These are phyloP conservation scores for Wickerhamiella domercqiae DNA, from an alignment of 805 yeast species.

Conservation along the genomic window DNA sequence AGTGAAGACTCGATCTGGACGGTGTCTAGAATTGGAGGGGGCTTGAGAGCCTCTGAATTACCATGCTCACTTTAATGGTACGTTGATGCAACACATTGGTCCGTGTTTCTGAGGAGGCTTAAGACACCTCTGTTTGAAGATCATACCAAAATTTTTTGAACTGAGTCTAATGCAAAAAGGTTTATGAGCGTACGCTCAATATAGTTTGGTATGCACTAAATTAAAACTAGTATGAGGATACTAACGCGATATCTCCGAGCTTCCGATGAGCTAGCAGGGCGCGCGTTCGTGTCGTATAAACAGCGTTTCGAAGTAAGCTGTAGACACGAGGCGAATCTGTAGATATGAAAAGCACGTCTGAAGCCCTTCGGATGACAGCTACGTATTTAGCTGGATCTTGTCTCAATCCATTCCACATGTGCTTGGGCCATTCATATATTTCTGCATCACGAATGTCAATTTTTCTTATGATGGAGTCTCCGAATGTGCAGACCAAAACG, in stretches of 20 bases:
- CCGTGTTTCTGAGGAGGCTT: conserved; percentile 28
- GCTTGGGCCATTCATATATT: conserved; percentile 14
- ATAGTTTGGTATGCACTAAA: not conserved
- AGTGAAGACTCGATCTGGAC: too few species aligned
- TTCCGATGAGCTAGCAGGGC: too few species aligned
- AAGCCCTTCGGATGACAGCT: conserved; percentile 16
- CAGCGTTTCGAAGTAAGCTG: conserved; percentile 19
- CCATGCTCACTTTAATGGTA: not conserved
- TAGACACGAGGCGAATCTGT: conserved; percentile 17
- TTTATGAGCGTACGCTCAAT: too few species aligned
- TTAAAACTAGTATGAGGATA: not conserved
- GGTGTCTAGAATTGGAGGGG: too few species aligned
- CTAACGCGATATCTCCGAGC: too few species aligned
- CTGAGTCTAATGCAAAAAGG: conserved; percentile 14
- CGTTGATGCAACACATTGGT: conserved; percentile 22
- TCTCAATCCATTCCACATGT: too few species aligned
- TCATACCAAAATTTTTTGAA: conserved; percentile 17
- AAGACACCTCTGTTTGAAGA: conserved; percentile 27
- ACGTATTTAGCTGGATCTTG: conserved; percentile 14
- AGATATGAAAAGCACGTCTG: conserved; percentile 15
- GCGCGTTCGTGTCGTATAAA: conserved; percentile 19
- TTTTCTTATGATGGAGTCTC: conserved; percentile 5
- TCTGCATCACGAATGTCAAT: conserved; percentile 9
- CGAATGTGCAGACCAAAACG: not conserved
- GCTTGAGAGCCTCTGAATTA: too few species aligned